A percentile compares a stretch with the other conserved stretches of the same genome.
Evolutionary conservation across 352 stramenopile genomes (phyloP).

Genomic region (Globisporangium barbulae): DNA sequence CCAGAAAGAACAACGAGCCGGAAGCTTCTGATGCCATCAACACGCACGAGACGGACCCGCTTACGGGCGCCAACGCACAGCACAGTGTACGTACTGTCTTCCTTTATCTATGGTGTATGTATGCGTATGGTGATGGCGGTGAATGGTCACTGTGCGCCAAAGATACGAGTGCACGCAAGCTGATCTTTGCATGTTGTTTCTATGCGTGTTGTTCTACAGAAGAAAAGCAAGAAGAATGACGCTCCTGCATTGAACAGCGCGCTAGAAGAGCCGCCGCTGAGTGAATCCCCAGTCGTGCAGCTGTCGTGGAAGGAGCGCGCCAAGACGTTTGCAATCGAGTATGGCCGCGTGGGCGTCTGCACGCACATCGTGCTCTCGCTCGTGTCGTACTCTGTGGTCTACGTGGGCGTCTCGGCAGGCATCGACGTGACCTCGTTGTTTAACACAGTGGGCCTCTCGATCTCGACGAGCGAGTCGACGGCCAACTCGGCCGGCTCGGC

Average conservation of each 20-base stretch:
- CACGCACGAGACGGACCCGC: slow-evolving; percentile 33
- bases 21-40: slow-evolving; percentile 16
- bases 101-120: background rate
- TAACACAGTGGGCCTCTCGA: slow-evolving; percentile 38
- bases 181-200: background rate
- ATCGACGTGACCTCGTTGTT: slow-evolving; percentile 62
- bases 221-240: slow-evolving; percentile 3
- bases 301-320: slow-evolving; percentile 62
- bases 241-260: background rate
- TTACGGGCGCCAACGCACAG: slow-evolving; percentile 23
- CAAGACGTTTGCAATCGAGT: slow-evolving; percentile 82
- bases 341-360: slow-evolving; percentile 70
- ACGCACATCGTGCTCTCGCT: slow-evolving; percentile 78
- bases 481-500: slow-evolving; percentile 68
- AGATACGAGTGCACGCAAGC: background rate
- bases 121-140: background rate
- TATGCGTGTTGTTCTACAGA: background rate
- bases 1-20: slow-evolving; percentile 19
- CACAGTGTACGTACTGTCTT: slow-evolving; percentile 21
- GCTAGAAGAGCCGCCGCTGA: background rate
- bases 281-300: slow-evolving; percentile 17
- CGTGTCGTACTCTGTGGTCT: slow-evolving; percentile 74
- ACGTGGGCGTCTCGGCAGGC: slow-evolving; percentile 61
- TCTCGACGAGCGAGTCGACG: slow-evolving; percentile 35
- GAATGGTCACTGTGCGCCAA: background rate